These are phyloP conservation scores for Curvularia spicifera DNA, from an alignment of 2,329 filamentous ascomycete species.

Conservation along the genomic window DNA sequence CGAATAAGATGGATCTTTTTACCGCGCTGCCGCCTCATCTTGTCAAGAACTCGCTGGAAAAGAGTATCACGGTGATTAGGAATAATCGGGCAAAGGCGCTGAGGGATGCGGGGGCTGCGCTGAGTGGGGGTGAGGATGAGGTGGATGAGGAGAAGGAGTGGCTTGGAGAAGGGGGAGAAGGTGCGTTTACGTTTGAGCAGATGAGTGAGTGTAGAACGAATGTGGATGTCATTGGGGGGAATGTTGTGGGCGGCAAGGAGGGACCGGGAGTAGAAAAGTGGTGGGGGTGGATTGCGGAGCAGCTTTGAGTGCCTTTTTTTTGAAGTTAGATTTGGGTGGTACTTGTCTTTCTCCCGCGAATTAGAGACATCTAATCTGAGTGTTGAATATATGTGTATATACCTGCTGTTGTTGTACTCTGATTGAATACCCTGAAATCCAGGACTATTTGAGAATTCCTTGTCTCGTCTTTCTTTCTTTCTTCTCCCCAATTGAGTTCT, in stretches of 20 bases:
- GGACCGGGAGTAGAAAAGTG: slow-evolving; percentile 78
- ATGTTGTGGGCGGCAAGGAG: slow-evolving; percentile 63
- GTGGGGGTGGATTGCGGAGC: slow-evolving; percentile 88
- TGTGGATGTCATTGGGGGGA: slow-evolving; percentile 79
- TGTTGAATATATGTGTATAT: not conserved
- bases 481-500: too few relatives aligned
- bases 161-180: slow-evolving; percentile 80
- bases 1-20: slow-evolving; percentile 96
- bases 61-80: slow-evolving; percentile 80
- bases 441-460: not conserved
- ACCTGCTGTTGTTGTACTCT: not conserved
- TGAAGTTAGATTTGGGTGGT: not conserved
- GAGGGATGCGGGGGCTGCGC: slow-evolving; percentile 78
- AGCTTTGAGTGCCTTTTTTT: slow-evolving; percentile 59
- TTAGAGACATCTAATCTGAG: not conserved
- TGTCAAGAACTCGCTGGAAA: slow-evolving; percentile 77
- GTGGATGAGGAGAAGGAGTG: slow-evolving; percentile 76
- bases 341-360: not conserved
- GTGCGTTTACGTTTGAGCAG: slow-evolving; percentile 78
- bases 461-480: not conserved
- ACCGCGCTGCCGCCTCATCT: slow-evolving; percentile 82
- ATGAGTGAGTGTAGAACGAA: slow-evolving; percentile 83
- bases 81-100: slow-evolving; percentile 77
- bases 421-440: not conserved
- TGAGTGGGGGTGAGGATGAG: slow-evolving; percentile 59